These are phyloP conservation scores for Pseudogymnoascus sp. DNA, from an alignment of 2,329 filamentous ascomycete species.

Conservation along the genomic window DNA sequence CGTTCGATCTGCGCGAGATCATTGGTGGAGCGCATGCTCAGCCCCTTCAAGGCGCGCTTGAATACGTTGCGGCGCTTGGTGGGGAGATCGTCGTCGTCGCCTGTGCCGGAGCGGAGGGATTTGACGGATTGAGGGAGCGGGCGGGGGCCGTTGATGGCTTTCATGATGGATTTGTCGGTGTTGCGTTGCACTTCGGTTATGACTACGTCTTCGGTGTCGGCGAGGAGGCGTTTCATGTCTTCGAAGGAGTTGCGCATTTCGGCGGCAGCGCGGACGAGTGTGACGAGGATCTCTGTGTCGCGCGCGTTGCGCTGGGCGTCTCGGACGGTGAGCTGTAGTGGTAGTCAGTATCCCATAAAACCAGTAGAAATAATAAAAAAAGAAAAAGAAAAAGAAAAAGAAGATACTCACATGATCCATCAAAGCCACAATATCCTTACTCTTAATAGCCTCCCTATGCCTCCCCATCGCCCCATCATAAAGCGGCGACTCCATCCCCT, in stretches of 20 bases:
- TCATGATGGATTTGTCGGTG: constrained; percentile 77
- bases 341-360: not conserved
- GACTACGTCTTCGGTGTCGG: constrained; percentile 81
- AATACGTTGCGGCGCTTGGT: constrained; percentile 91
- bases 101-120: constrained; percentile 39
- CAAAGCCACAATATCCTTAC: constrained; percentile 89
- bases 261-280: constrained; percentile 83
- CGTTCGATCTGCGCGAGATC: constrained; percentile 84
- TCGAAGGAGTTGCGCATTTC: constrained; percentile 97
- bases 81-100: constrained; percentile 50
- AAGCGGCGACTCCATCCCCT: constrained; percentile 80
- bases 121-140: constrained; percentile 60
- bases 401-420: constrained; percentile 76
- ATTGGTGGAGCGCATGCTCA: constrained; percentile 79
- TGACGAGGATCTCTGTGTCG: constrained; percentile 92
- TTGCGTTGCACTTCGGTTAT: constrained; percentile 81
- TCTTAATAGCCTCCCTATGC: constrained; percentile 86
- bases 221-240: constrained; percentile 87
- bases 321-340: constrained; percentile 70
- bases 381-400: constrained; percentile 8
- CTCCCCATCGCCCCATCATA: constrained; percentile 85
- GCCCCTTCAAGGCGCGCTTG: constrained; percentile 81
- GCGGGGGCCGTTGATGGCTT: constrained; percentile 75
- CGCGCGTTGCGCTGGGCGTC: constrained; percentile 93
- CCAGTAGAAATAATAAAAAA: constrained; percentile 13